Evolutionary conservation across 1,284 basidiomycete genomes (phyloP), one percentile per base, ranked within the genome.

Genomic region (Melampsora larici-populina): DNA sequence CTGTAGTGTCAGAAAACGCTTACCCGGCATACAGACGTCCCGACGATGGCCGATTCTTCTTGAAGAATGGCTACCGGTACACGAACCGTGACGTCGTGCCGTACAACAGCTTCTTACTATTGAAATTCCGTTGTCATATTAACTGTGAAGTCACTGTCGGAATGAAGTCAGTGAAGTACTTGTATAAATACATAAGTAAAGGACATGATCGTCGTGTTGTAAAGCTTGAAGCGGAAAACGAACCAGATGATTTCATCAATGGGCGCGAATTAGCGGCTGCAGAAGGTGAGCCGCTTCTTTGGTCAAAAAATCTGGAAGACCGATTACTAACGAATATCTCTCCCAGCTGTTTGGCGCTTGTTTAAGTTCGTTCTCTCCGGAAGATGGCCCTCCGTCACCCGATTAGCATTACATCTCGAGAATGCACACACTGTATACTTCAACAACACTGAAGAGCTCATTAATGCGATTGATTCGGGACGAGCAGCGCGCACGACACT

Each of bases 141-240:
- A 72, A 72, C 48, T 72, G 40, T 60, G n/a, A n/a, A n/a, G n/a
- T n/a, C n/a, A n/a, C n/a, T n/a, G n/a, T n/a, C n/a, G n/a, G n/a
- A n/a, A n/a, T n/a, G n/a, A n/a, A n/a, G n/a, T n/a, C n/a, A n/a
- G n/a, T n/a, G n/a, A n/a, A n/a, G n/a, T n/a, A n/a, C n/a, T n/a
- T n/a, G n/a, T n/a, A n/a, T n/a, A 72, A 72, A 48, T 64, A 72
- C 13, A 64, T 72, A 1, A 40, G n/a, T 24, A 72, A 73, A 29
- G 71, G 62, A 2, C 8, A 55, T 6, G 62, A 51, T 26, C 7
- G 43, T 0, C n/a, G 24, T 21, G 17, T 15, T 26, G 21, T 64
- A 15, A 3, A 24, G 2, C 18, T 62, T 1, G 60, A 64, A 26
- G 31, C 31, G 31, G 43, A 69, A 13, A 43, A 70, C 26, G 69